Percentiles rank a stretch among this genome's conserved stretches.
These are phyloP conservation scores for Monosporascus sp. DNA, from an alignment of 2,329 filamentous ascomycete genomes.

Conservation along the genomic window DNA sequence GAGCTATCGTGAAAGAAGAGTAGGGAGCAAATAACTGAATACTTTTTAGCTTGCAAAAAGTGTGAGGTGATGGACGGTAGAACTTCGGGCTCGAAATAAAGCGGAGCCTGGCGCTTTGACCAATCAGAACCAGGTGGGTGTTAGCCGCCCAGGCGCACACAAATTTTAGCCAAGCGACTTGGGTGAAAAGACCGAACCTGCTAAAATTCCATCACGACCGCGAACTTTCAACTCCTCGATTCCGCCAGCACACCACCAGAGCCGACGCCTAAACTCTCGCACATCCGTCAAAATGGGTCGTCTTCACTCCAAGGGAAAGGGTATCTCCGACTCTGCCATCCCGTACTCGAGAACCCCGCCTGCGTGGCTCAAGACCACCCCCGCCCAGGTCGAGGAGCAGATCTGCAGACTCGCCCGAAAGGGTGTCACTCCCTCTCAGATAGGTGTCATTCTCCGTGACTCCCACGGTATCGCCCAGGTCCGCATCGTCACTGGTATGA, in stretches of 20 bases:
- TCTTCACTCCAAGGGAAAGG: constrained; percentile 99
- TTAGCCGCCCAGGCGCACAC: constrained; percentile 10
- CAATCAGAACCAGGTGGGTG: background rate
- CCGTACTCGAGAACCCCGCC: constrained; percentile 93
- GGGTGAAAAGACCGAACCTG: constrained; percentile 14
- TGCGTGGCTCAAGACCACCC: constrained; percentile 97
- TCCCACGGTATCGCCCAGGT: constrained; percentile 97
- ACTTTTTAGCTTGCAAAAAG: background rate
- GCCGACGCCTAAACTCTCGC: constrained; percentile 18
- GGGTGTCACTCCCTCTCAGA: constrained; percentile 97
- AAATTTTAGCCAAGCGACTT: constrained; percentile 9
- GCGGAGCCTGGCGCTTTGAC: background rate
- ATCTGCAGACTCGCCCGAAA: constrained; percentile 99
- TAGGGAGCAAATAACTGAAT: constrained; percentile 7
- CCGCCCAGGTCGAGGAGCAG: constrained; percentile 97
- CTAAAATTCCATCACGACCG: constrained; percentile 11
- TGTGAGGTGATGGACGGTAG: constrained; percentile 1
- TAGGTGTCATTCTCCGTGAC: constrained; percentile 97
- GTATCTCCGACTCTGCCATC: constrained; percentile 91
- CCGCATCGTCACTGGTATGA: constrained; percentile 90
- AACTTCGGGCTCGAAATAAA: background rate
- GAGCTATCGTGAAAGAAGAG: constrained; percentile 1
- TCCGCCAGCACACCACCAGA: constrained; percentile 18
- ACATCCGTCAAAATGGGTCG: constrained; percentile 73
- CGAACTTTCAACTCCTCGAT: constrained; percentile 7